Evolutionary conservation across 805 yeast genomes (phyloP), one percentile per base, ranked within the genome.

Genomic region (Nakazawaea wickerhamii): DNA sequence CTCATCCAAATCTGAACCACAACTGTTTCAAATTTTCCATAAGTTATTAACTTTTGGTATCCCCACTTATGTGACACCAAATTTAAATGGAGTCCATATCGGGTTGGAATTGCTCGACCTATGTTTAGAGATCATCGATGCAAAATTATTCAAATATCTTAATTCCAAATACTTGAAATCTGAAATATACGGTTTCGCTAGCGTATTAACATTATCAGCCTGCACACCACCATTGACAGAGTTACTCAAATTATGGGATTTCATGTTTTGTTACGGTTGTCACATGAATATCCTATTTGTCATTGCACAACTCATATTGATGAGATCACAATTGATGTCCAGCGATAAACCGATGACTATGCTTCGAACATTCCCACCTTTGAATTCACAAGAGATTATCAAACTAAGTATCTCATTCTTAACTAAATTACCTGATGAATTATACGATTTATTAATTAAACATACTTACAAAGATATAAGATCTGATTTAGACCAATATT

Each of bases 211-310:
- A 0, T 64, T 90, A 36, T 79, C 90, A 43, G 91, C 96, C 2
- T 86, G 95, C 53, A 87, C 95, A 5, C 95, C 95, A 8, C 90
- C 96, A 0, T 65, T 90, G 35, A 64, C 67, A 25, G 87, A 89
- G 48, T 84, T 85, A 1, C 61, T 89, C 30, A 75, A 79, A 45
- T 67, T 89, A 14, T 89, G 97, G 97, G 97, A 89, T 58, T 84
- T 89, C 50, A 63, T 88, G 52, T 84, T 89, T 60, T 95, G 96
- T 3, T 89, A 86, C 54, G 97, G 97, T 0, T 77, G 84, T 15
- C 96, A 90, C 55, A 73, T 88, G 80, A 89, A 90, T 61, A 74
- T 90, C 22, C 65, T 90, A 30, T 84, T 88, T 50, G 77, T 89
- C 3, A 86, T 88, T 7, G 91, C 96, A 2, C 95, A 86, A 57